Base-by-base conservation (phyloP, 495 filamentous ascomycete species). In the Aspergillus kassunensis region DNA sequence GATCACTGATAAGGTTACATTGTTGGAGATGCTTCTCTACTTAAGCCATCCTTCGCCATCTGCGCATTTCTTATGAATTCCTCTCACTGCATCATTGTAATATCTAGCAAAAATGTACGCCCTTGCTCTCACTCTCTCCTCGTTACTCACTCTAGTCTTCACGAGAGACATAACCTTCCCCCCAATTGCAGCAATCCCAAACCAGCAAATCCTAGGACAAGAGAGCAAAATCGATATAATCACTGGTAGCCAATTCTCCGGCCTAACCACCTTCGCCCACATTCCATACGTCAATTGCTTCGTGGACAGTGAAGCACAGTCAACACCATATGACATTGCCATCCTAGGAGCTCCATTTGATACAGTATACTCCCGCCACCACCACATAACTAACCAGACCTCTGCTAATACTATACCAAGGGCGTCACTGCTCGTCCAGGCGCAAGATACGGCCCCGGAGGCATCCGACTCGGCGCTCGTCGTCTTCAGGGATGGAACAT, bases 281-380 rank as follows among this genome's bases (percentile, higher is more conserved):
- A 39, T 78, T 6, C 74, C 73, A 0, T 72, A 78, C 55, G 68
- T 78, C n/a, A 66, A 65, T 44, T 71, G 68, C 47, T 64, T 70
- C 34, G 49, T 51, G 5, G 55, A 62, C 9, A 49, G 49, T n/a
- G 55, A 63, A n/a, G 34, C 46, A 7, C 15, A 36, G 4, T 16
- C 35, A 8, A 51, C 34, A 5, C 31, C 48, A 3, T 66, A 61
- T 35, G 69, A 72, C 48, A 66, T 72, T 33, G 68, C 59, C 4
- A 54, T 72, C n/a, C 35, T 72, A 0, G 69, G 69, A 1, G 77
- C 76, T 6, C 77, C 77, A 6, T 80, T 80, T 56, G 77, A 80
- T 59, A 80, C 77, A 0, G 68, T 65, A n/a, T n/a, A n/a, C n/a
- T n/a, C n/a, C n/a, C n/a, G n/a, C n/a, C n/a, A n/a, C n/a, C n/a